Base-by-base conservation (phyloP, 2,329 filamentous ascomycete species). In the Lachnellula occidentalis region DNA sequence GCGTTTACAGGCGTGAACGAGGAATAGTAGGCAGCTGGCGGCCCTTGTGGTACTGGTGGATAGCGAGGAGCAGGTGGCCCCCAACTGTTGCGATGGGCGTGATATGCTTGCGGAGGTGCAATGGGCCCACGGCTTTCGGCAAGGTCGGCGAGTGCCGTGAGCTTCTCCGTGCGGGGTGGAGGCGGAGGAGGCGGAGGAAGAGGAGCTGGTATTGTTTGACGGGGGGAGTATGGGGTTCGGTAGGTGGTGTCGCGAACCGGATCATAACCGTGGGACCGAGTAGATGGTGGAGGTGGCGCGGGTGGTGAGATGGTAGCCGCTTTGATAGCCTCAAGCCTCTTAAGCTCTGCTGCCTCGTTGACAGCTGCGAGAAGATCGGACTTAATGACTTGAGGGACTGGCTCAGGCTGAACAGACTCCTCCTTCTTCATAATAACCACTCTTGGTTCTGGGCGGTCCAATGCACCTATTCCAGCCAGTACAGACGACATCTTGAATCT, bases 221-320 rank as follows among this genome's bases (percentile, higher is more conserved):
- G 27, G 27, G 27, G 27, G 4, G 27, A 31, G 42, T 57, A 55
- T 31, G 55, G 55, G 14, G 54, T 55, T 39, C 54, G 54, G 24
- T 61, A 57, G 17, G 50, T 50, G 27, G 53, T 57, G 50, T 58
- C 57, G n/a, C 56, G 51, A 15, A 57, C 54, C 17, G 58, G 56
- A 50, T 58, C 58, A 37, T 58, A 57, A 17, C 52, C 55, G 19
- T 57, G 53, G n/a, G 55, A 56, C 27, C 34, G 54, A 50, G 22
- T 49, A 21, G 31, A 52, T 42, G 51, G 51, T n/a, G 55, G 46
- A n/a, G 51, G 55, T 14, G 51, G 50, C n/a, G 52, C 45, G 45
- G 53, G 54, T 27, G 56, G 55, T 7, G 53, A 36, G 45, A 50
- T 55, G 39, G 54, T 50, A 34, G 50, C 56, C 46, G 48, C 36